These are phyloP conservation scores for Penicillium sp. DNA, from an alignment of 2,329 filamentous ascomycete species.

Conservation along the genomic window DNA sequence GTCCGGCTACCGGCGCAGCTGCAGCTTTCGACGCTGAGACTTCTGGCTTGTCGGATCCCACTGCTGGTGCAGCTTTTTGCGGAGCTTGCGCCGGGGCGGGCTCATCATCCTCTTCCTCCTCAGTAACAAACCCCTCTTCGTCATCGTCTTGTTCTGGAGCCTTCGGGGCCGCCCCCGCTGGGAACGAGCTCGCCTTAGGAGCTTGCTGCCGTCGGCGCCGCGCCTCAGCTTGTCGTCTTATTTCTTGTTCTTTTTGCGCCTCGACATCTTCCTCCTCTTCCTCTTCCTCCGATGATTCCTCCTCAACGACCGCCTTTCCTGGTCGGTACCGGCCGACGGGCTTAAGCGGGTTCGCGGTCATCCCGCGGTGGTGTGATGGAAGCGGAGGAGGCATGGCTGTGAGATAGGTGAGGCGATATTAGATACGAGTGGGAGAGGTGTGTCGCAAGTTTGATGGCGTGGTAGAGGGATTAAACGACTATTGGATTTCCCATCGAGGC, in stretches of 20 bases:
- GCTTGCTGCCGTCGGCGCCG: conserved; percentile 49
- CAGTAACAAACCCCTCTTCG: conserved; percentile 66
- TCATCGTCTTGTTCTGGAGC: conserved; percentile 46
- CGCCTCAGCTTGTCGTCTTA: conserved; percentile 37
- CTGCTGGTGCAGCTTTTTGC: conserved; percentile 18
- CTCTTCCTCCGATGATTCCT: conserved; percentile 54
- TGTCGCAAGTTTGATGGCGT: background rate
- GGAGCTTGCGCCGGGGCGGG: conserved; percentile 19
- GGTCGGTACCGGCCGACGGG: conserved; percentile 78
- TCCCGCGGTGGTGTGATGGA: conserved; percentile 59
- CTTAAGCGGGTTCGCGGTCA: conserved; percentile 88
- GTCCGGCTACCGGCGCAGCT: conserved; percentile 23
- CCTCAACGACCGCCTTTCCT: conserved; percentile 69
- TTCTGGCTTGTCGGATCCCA: conserved; percentile 16
- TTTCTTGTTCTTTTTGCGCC: conserved; percentile 60
- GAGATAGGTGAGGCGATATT: background rate
- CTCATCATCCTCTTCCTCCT: conserved; percentile 51
- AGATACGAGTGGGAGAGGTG: background rate
- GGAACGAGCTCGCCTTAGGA: conserved; percentile 47
- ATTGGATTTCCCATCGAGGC: background rate
- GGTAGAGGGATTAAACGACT: background rate
- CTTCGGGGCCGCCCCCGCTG: conserved; percentile 35
- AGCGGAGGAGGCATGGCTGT: conserved; percentile 49
- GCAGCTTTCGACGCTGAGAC: conserved; percentile 23
- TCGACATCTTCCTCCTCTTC: conserved; percentile 62